Evolutionary conservation across 2,329 filamentous ascomycete genomes (phyloP).

Genomic region (Beauveria caledonica): DNA sequence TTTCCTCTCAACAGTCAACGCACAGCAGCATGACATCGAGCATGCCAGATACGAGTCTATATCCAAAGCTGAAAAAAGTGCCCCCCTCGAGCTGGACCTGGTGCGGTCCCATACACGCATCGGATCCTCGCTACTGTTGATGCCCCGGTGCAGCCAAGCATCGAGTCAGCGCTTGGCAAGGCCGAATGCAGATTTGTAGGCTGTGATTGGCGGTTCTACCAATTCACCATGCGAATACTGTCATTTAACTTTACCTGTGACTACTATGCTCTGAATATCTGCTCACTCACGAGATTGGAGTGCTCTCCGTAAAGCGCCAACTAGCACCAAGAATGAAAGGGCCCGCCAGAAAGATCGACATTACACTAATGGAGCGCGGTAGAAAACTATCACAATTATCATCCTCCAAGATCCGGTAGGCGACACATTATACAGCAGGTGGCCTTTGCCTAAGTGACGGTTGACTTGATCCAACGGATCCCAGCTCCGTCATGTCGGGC

Average conservation of each 20-base stretch:
- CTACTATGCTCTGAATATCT: not conserved
- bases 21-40: not conserved
- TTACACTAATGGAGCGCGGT: no score
- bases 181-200: no score
- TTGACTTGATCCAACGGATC: no score
- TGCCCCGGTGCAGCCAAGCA: not conserved
- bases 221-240: not conserved
- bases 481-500: not conserved
- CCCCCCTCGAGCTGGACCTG: not conserved
- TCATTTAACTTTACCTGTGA: not conserved
- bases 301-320: not conserved
- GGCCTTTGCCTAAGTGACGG: not conserved
- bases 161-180: slow-evolving; percentile 3
- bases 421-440: no score
- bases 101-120: not conserved
- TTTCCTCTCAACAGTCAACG: not conserved
- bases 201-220: not conserved
- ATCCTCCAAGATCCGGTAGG: no score
- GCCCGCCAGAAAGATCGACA: no score
- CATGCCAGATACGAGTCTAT: not conserved
- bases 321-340: no score
- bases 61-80: not conserved
- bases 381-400: no score
- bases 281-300: not conserved
- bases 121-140: not conserved